phyloP scores from a whole-genome alignment of 2,329 filamentous ascomycete genomes.

The Myriosclerotinia duriaeana region DNA sequence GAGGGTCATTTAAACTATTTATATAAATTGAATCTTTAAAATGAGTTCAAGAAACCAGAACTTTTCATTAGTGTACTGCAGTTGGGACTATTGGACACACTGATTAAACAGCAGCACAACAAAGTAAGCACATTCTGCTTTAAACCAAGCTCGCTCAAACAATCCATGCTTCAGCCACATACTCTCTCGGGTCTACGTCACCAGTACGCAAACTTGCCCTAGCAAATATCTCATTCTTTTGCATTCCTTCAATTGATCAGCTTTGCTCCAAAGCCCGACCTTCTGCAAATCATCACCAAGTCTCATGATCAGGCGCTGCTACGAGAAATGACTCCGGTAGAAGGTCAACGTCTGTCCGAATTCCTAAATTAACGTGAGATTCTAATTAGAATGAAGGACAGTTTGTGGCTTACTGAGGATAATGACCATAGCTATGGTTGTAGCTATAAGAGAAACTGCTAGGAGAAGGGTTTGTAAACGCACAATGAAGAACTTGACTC shows the following conservation, averaged over 20 bases:
- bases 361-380: background rate
- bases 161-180: no score
- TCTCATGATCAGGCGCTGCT: background rate
- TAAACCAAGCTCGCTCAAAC: background rate
- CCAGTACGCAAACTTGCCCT: background rate
- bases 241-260: background rate
- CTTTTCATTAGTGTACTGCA: no score
- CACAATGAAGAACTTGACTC: background rate
- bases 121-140: background rate
- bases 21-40: no score
- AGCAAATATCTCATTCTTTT: background rate
- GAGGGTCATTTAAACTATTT: no score
- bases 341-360: background rate
- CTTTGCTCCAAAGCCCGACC: background rate
- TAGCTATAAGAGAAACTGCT: background rate
- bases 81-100: no score
- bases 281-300: background rate
- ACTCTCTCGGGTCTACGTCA: no score
- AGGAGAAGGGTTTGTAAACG: conserved; percentile 3
- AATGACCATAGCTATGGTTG: background rate
- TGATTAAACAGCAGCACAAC: background rate
- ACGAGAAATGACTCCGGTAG: background rate
- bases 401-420: background rate
- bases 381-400: background rate
- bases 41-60: no score